phyloP scores from a whole-genome alignment of 2,329 filamentous ascomycete genomes.

The Coniochaeta sp. region DNA sequence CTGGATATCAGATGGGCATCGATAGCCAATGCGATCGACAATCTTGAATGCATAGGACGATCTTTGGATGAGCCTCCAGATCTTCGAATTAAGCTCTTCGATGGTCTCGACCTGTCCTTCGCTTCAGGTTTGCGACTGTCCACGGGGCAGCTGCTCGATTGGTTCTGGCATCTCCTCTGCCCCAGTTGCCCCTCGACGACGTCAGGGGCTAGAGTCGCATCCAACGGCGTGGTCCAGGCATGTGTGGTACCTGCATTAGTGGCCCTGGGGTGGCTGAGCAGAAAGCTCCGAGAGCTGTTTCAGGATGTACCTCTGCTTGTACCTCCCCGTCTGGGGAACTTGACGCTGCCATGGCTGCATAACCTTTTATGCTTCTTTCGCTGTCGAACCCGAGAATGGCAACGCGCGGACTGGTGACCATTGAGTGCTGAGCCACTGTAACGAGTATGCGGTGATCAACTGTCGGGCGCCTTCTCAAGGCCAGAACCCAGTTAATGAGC shows the following conservation, averaged over 20 bases:
- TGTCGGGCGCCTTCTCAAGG: neutral
- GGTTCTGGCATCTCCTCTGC: neutral
- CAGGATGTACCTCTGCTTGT: neutral
- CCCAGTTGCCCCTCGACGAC: neutral
- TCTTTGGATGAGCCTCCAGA: neutral
- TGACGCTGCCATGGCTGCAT: too few species aligned
- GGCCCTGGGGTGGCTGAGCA: constrained; percentile 3
- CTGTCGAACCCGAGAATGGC: neutral
- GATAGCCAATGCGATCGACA: neutral
- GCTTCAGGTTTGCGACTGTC: neutral
- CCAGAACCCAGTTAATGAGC: neutral
- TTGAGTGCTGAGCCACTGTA: neutral
- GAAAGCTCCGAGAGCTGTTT: constrained; percentile 2
- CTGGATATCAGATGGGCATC: neutral
- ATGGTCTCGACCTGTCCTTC: neutral
- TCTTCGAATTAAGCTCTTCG: neutral
- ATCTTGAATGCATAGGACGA: neutral
- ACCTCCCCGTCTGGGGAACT: neutral
- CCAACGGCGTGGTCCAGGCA: neutral
- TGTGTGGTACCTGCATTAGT: constrained; percentile 4
- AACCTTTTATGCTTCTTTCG: neutral
- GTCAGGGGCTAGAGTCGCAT: neutral
- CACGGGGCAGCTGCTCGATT: neutral
- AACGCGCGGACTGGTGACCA: neutral
- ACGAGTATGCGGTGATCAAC: neutral